These are phyloP conservation scores for Lachnellula cervina DNA, from an alignment of 2,329 filamentous ascomycete species.

Conservation along the genomic window DNA sequence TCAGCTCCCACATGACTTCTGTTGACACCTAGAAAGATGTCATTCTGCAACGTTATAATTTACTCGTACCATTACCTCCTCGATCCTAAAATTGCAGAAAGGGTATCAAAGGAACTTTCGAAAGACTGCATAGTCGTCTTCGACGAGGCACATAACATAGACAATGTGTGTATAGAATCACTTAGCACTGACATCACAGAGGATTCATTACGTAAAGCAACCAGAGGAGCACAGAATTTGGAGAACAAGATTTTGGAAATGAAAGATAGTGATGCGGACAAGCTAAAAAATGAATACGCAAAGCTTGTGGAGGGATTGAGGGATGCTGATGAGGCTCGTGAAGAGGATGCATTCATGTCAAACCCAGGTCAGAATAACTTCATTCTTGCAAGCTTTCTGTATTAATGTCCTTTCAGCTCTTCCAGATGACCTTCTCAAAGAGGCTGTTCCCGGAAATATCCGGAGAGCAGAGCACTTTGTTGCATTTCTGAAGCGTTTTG, in stretches of 20 bases:
- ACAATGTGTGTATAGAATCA: constrained; percentile 98
- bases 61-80: constrained; percentile 99
- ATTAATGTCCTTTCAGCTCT: constrained; percentile 49
- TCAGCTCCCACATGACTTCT: constrained; percentile 4
- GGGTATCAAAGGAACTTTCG: constrained; percentile 77
- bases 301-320: constrained; percentile 90
- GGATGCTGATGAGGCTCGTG: constrained; percentile 80
- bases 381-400: neutral
- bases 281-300: constrained; percentile 90
- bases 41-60: constrained; percentile 98
- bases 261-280: constrained; percentile 91
- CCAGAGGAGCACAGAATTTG: constrained; percentile 82
- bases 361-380: constrained; percentile 56
- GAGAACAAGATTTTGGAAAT: constrained; percentile 90
- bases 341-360: constrained; percentile 95
- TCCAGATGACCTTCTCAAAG: constrained; percentile 88
- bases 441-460: constrained; percentile 96
- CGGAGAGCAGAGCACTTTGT: constrained; percentile 93
- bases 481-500: constrained; percentile 89
- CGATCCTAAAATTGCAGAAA: constrained; percentile 93
- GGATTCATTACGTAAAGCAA: constrained; percentile 86
- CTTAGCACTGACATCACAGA: constrained; percentile 95
- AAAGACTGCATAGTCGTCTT: constrained; percentile 99
- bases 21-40: constrained; percentile 60
- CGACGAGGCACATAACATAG: constrained; percentile 98